Evolutionary conservation across 192 early-diverging fungal species (phyloP).

Genomic region (Gaertneriomyces semiglobifer): DNA sequence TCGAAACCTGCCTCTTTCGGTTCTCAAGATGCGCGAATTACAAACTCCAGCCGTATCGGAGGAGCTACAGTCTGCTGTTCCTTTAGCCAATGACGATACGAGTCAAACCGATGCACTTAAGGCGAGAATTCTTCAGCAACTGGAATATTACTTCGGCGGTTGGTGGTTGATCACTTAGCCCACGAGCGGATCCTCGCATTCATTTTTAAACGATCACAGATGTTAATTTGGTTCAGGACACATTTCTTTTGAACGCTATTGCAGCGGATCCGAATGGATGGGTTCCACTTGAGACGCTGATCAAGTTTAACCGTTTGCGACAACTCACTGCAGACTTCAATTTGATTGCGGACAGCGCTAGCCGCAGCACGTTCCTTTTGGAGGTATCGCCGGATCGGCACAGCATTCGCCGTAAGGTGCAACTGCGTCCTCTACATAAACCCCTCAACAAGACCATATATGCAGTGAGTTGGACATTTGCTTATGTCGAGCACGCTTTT

Average conservation of each 20-base stretch:
- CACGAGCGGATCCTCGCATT: too few relatives aligned
- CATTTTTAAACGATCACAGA: not conserved
- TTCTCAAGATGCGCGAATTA: too few relatives aligned
- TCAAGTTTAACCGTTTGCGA: conserved; percentile 7
- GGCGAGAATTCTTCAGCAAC: conserved; percentile 17
- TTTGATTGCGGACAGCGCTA: not conserved
- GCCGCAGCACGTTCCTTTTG: not conserved
- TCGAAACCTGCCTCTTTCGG: too few relatives aligned
- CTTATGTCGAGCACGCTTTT: not conserved
- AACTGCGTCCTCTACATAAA: not conserved
- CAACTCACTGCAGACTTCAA: not conserved
- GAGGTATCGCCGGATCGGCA: not conserved
- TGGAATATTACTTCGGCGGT: conserved; percentile 29
- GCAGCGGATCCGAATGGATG: not conserved
- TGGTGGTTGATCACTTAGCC: not conserved
- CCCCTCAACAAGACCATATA: not conserved
- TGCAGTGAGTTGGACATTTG: not conserved
- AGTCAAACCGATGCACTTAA: not conserved
- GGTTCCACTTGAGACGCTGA: conserved; percentile 7
- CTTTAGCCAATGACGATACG: too few relatives aligned
- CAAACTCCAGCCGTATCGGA: too few relatives aligned
- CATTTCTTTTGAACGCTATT: conserved; percentile 1
- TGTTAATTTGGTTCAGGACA: conserved; percentile 1
- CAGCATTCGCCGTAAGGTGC: conserved; percentile 1
- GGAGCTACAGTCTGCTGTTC: too few relatives aligned